A percentile compares a stretch with the other conserved stretches of the same genome.
Evolutionary conservation across 83 land plant species (phyloP).

Genomic region (Thuja plicata): DNA sequence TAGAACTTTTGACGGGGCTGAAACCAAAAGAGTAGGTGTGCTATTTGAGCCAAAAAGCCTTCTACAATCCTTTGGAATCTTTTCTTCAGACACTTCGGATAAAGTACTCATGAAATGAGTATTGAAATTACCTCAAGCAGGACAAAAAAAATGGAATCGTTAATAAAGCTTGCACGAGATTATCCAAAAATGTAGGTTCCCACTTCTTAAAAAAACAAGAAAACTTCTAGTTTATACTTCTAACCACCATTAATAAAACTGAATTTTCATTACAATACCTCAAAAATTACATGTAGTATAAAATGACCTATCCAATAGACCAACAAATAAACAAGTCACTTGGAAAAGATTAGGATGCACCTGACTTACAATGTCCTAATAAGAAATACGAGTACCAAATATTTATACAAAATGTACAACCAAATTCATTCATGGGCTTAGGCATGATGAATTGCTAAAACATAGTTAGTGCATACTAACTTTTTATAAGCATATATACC

Average conservation of each 20-base stretch:
- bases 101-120: not conserved
- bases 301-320: slow-evolving; percentile 85
- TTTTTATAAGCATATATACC: not conserved
- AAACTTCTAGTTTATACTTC: not conserved
- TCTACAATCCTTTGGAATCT: no score
- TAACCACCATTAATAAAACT: not conserved
- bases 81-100: no score
- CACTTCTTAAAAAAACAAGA: slow-evolving; percentile 59
- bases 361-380: no score
- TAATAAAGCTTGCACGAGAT: no score
- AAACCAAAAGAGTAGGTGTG: no score
- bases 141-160: slow-evolving; percentile 94
- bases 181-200: slow-evolving; percentile 91
- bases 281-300: slow-evolving; percentile 90
- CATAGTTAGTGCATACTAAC: not conserved
- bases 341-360: slow-evolving; percentile 16
- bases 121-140: slow-evolving; percentile 69
- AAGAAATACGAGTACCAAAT: no score
- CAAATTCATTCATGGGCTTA: no score
- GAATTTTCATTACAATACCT: slow-evolving; percentile 47
- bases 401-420: no score
- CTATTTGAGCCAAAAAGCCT: no score
- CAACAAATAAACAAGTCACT: slow-evolving; percentile 59
- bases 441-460: not conserved
- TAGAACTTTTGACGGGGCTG: no score